Conservation (phyloP, 192 early-diverging fungal genomes). For the Spinellus fusiger region DNA sequence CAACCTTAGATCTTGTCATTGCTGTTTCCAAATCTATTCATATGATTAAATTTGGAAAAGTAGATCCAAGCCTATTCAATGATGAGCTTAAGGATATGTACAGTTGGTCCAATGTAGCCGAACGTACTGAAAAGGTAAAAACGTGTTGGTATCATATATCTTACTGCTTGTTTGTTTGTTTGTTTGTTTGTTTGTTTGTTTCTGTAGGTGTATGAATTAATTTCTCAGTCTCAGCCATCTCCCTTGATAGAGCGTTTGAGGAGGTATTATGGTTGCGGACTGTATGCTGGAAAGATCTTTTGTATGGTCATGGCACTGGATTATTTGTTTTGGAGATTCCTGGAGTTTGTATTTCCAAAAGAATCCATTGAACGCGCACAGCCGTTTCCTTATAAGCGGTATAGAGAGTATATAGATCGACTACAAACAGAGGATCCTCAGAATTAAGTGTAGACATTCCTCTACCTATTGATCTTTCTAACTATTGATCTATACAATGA, state of each 20-base stretch:
- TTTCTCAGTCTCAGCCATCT: constrained; percentile 57
- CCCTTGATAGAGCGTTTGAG: constrained; percentile 49
- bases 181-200: not conserved
- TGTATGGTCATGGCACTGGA: constrained; percentile 86
- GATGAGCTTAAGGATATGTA: constrained; percentile 88
- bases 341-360: constrained; percentile 78
- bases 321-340: constrained; percentile 71
- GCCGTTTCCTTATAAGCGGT: constrained; percentile 57
- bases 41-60: constrained; percentile 55
- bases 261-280: constrained; percentile 81
- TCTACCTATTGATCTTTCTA: no score
- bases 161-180: not conserved
- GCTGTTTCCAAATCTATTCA: constrained; percentile 68
- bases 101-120: constrained; percentile 93
- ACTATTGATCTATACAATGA: no score
- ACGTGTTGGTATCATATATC: not conserved
- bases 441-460: not conserved
- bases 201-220: constrained; percentile 63
- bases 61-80: constrained; percentile 68
- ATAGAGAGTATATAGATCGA: constrained; percentile 13
- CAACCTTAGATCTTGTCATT: constrained; percentile 56
- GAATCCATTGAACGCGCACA: constrained; percentile 67
- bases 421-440: not conserved
- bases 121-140: constrained; percentile 75
- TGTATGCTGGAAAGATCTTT: constrained; percentile 86